Base-by-base conservation (phyloP, 768 basidiomycete species). In the Suillus americanus region DNA sequence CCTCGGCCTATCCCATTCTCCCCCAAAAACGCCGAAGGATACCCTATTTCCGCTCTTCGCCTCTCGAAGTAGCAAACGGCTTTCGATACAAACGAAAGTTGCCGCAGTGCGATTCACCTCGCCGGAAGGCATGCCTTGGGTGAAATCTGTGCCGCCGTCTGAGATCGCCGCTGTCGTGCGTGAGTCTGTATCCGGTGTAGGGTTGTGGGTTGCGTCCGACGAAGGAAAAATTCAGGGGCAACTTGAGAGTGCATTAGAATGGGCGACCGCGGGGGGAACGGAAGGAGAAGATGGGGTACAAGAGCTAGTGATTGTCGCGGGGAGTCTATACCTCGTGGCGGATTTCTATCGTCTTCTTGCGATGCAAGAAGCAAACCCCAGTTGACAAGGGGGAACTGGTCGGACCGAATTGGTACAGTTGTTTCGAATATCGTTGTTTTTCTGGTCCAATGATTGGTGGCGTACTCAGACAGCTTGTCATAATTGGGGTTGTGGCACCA, bases 91-190 rank as follows among this genome's bases (percentile, higher is more conserved):
- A 28, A 70, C 81, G 18, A 77, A 74, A 28, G 79, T 90, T 23
- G 89, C 89, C 3, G 78, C 87, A 1, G 71, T 90, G 25, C 74
- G 75, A 18, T 97, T 96, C 74, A 82, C 88, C 2, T 86, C 85
- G 5, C 92, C 95, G 0, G 91, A 89, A 3, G 92, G 89, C 3
- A 99, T 99, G 97, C 94, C 96, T 0, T 99, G 97, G 97, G 89
- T 99, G 30, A 83, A 80, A 43, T 79, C 88, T 4, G 88, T 89
- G 0, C 73, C 85, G 8, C 81, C 84, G 4, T 74, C 74, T 2
- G 83, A 85, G 56, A 68, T 96, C 61, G 76, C 71, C 25, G 76
- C 77, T 18, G 82, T 79, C 0, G 85, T 88, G 23, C 66, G 64
- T 51, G 66, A 66, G 38, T 76, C 89, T 5, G 72, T 78, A 4